Base-by-base conservation (phyloP, 768 basidiomycete species). In the Cubamyces sp. region DNA sequence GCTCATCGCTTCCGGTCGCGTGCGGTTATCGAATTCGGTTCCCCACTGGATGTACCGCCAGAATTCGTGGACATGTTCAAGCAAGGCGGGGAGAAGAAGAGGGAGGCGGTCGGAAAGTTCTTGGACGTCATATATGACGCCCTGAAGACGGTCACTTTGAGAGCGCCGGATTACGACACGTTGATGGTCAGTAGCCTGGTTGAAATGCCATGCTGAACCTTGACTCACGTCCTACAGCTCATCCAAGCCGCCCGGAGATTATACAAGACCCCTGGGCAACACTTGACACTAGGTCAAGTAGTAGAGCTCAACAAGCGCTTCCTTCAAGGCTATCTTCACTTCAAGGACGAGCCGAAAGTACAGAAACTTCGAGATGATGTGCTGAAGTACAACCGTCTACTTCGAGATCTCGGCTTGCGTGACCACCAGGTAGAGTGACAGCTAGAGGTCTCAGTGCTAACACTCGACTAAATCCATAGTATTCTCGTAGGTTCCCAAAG, bases 141-240 rank as follows among this genome's bases (percentile, higher is more conserved):
- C 23, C 78, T 99, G 67, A 96, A 98, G 78, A 96, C 95, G 0
- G 97, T 99, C 42, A 99, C 97, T 0, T 84, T 98, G 57, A 82
- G 96, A 60, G 94, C 95, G 18, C 95, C 96, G 2, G 97, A 99
- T 73, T 98, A 93, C 73, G 97, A 99, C 67, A 98, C 96, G 1
- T 81, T 99, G 52, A 97, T 98, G 94, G 97, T 92, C 67, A 58
- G 84, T 52, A 16, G 12, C 18, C 23, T 8, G 12, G 7, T 30
- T 25, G 25, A 14, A 12, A 1, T 4, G 14, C 0, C 19, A 16
- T 21, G 28, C 28, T 5, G 4, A 3, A 16, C 7, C 5, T 25
- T 52, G 23, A 48, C 16, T 16, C 2, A 16, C 26, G 26, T n/a
- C 18, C 18, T 8, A 19, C 25, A 97, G 95, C 84, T 98, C 59